Evolutionary conservation across 495 filamentous ascomycete genomes (phyloP).

Genomic region (Glarea lozoyensis): DNA sequence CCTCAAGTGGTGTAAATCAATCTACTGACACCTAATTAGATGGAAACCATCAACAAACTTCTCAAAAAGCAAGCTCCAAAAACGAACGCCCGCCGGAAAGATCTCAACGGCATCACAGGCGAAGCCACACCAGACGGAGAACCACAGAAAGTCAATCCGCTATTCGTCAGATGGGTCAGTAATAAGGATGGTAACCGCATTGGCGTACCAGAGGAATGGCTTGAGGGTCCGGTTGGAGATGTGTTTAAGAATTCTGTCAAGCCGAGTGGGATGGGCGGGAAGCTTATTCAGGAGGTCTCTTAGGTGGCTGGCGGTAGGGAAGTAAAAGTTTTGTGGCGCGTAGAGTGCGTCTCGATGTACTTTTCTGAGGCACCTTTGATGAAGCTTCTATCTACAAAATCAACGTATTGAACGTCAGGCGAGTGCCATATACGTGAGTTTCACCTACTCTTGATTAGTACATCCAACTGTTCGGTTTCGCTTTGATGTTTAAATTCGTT

Average conservation of each 20-base stretch:
- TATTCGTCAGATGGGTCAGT: constrained; percentile 74
- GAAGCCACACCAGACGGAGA: constrained; percentile 43
- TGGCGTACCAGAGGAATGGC: constrained; percentile 75
- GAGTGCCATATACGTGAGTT: too few relatives aligned
- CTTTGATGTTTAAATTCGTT: too few relatives aligned
- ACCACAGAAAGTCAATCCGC: constrained; percentile 46
- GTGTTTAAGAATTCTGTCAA: constrained; percentile 32
- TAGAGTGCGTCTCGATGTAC: too few relatives aligned
- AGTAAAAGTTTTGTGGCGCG: too few relatives aligned
- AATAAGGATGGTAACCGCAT: constrained; percentile 57
- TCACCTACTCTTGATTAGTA: too few relatives aligned
- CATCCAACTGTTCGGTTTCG: too few relatives aligned
- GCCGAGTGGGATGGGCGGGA: constrained; percentile 20
- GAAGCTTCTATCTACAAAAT: too few relatives aligned
- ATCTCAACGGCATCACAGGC: constrained; percentile 34
- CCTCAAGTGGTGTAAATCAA: background rate
- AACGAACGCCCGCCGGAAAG: constrained; percentile 46
- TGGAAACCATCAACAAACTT: constrained; percentile 97
- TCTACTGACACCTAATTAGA: constrained; percentile 37
- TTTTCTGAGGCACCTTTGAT: too few relatives aligned
- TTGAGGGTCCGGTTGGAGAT: constrained; percentile 58
- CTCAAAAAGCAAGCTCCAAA: constrained; percentile 95
- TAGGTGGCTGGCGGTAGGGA: too few relatives aligned
- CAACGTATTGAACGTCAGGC: too few relatives aligned
- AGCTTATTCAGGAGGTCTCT: constrained; percentile 20